Base-by-base conservation (phyloP, 2,329 filamentous ascomycete species). In the Colletotrichum lindemuthianum region DNA sequence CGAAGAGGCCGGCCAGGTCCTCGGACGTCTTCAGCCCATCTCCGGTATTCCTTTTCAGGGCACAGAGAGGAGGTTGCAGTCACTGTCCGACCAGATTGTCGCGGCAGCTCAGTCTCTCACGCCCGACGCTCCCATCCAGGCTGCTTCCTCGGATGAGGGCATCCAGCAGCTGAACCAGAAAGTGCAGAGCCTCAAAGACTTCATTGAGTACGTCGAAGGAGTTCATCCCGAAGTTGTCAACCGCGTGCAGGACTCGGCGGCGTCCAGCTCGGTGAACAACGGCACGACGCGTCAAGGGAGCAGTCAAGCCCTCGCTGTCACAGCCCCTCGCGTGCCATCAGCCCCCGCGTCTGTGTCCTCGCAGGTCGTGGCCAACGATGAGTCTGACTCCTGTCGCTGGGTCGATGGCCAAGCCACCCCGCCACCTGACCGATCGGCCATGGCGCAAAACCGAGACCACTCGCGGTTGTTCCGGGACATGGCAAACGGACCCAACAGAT, bases 301-400 rank as follows among this genome's bases (percentile, higher is more conserved):
- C 15, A 56, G 43, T 15, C 61, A 51, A 8, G 13, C 13, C 4
- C n/a, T 59, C 3, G 45, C n/a, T 8, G 16, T 45, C 16, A 15
- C 13, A 11, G 11, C 24, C 3, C 32, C 39, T 15, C 61, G 51
- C 16, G 47, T 65, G 3, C 61, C 61, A 34, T 65, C 61, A 13
- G 61, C 58, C 13, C 61, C 58, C 13, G 58, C 58, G 8, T 63
- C 61, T 41, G 58, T 56, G 15, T 65, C 61, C 39, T 65, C 61
- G 9, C 61, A 65, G 37, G 45, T 54, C 10, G 61, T 50, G 2
- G 7, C 36, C 15, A 52, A 40, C 13, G 61, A 65, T 5, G 61
- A 65, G 16, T 61, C 59, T 5, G 58, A 65, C 39, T 65, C 61
- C 13, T 65, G 61, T n/a, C 61, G 61, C 40, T 65, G 61, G 61